Percentiles rank a stretch among this genome's conserved stretches.
Evolutionary conservation across 2,329 filamentous ascomycete genomes (phyloP).

Genomic region (Alternaria viburni): DNA sequence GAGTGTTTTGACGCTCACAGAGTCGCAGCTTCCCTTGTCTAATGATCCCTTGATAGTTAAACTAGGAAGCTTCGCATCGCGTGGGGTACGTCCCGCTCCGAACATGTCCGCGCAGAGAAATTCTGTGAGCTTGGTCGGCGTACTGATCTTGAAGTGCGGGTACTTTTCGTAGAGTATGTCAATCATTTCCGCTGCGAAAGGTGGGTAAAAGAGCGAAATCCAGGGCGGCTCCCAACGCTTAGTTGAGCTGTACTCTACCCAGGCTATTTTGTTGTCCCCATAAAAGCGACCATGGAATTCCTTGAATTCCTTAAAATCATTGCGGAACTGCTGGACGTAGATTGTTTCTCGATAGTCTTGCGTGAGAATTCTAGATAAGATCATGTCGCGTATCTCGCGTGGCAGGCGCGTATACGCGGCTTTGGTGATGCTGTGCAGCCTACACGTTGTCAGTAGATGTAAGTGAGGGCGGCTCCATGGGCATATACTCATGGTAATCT

Average conservation of each 20-base stretch:
- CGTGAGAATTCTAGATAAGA: not conserved
- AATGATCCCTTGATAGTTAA: not conserved
- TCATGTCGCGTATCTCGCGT: not conserved
- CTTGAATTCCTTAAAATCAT: not conserved
- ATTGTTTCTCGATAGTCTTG: not conserved
- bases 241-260: not conserved
- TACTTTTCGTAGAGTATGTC: not conserved
- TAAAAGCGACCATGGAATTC: not conserved
- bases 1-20: not conserved
- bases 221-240: not conserved
- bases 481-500: not conserved
- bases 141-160: not conserved
- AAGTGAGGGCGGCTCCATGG: not conserved
- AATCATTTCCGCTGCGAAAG: not conserved
- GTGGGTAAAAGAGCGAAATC: not conserved
- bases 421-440: not conserved
- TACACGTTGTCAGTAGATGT: not conserved
- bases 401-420: not conserved
- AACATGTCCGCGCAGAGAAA: not conserved
- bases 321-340: not conserved
- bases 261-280: rapidly evolving
- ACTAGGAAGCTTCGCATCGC: not conserved
- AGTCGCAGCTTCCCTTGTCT: not conserved
- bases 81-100: not conserved
- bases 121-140: not conserved